phyloP scores from a whole-genome alignment of 768 basidiomycete species.

The Suillus subalutaceus region DNA sequence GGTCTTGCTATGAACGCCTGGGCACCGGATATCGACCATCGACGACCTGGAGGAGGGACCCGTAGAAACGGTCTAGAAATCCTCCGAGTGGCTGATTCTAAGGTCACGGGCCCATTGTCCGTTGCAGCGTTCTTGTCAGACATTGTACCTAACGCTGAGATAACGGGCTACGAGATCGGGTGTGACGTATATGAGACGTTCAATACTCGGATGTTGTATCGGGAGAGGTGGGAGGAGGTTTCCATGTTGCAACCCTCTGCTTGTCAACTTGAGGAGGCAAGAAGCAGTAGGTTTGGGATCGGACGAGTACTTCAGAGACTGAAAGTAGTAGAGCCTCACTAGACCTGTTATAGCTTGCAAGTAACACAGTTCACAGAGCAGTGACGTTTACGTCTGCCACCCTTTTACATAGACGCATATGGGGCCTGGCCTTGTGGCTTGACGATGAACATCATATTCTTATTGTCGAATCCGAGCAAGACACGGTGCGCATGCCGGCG shows the following conservation, averaged over 20 bases:
- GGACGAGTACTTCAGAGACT: not conserved
- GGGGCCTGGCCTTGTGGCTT: not conserved
- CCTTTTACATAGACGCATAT: not conserved
- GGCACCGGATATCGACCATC: slow-evolving; percentile 1
- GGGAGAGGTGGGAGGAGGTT: slow-evolving; percentile 8
- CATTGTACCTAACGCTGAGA: slow-evolving; percentile 4
- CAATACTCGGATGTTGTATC: not conserved
- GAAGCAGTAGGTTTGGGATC: not conserved
- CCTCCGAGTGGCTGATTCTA: slow-evolving; percentile 4
- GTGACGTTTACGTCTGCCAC: not conserved
- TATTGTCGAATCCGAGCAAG: not conserved
- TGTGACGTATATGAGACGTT: not conserved
- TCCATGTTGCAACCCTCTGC: not conserved
- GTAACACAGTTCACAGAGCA: not conserved
- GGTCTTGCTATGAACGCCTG: slow-evolving; percentile 2
- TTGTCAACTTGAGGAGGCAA: slow-evolving; percentile 8
- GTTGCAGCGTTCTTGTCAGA: slow-evolving; percentile 7
- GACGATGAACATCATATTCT: not conserved
- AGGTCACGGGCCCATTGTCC: not conserved
- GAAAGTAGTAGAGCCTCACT: not conserved
- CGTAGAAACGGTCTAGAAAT: slow-evolving; percentile 2
- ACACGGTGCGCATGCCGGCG: too few relatives aligned
- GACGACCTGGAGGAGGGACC: not conserved
- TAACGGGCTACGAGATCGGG: slow-evolving; percentile 1
- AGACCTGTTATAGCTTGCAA: not conserved